A percentile compares a stretch with the other conserved stretches of the same genome.
Conservation (phyloP, 2,329 filamentous ascomycete species). For the Corniculantispora saksenae region DNA sequence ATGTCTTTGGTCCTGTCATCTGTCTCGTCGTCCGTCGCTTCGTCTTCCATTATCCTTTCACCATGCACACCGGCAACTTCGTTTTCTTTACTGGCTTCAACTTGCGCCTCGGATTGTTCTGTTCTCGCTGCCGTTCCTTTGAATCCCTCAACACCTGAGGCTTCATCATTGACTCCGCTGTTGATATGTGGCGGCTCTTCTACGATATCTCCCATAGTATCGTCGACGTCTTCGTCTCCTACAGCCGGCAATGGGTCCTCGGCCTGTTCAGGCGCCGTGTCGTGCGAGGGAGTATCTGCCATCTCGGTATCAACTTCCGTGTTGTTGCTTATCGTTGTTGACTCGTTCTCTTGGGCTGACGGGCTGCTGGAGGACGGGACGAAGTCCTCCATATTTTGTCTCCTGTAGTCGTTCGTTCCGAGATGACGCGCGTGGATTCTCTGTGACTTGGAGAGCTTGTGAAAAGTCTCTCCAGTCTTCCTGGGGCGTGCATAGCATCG, state of each 20-base stretch:
- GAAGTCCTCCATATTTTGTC: background rate
- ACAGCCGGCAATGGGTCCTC: background rate
- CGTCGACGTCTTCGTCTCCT: background rate
- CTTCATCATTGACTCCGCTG: background rate
- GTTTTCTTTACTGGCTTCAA: background rate
- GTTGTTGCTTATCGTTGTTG: background rate
- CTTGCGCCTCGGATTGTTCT: background rate
- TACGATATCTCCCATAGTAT: background rate
- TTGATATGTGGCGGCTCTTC: background rate
- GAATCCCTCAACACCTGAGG: too few relatives aligned
- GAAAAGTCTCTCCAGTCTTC: background rate
- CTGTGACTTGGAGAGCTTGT: background rate
- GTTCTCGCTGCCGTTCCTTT: background rate
- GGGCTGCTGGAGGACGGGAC: too few relatives aligned
- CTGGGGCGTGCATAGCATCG: background rate
- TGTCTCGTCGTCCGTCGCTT: too few relatives aligned
- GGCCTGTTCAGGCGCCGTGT: background rate
- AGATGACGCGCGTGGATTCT: background rate
- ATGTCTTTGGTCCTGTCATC: too few relatives aligned
- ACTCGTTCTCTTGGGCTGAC: background rate
- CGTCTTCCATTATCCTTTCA: too few relatives aligned
- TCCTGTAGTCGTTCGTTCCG: background rate
- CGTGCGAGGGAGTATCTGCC: too few relatives aligned
- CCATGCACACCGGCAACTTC: too few relatives aligned
- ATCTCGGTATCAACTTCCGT: too few relatives aligned